Percentiles rank a stretch among this genome's conserved stretches.
Conservation (phyloP, 176 grass and related monocot genomes). For the Lolium multiflorum region DNA sequence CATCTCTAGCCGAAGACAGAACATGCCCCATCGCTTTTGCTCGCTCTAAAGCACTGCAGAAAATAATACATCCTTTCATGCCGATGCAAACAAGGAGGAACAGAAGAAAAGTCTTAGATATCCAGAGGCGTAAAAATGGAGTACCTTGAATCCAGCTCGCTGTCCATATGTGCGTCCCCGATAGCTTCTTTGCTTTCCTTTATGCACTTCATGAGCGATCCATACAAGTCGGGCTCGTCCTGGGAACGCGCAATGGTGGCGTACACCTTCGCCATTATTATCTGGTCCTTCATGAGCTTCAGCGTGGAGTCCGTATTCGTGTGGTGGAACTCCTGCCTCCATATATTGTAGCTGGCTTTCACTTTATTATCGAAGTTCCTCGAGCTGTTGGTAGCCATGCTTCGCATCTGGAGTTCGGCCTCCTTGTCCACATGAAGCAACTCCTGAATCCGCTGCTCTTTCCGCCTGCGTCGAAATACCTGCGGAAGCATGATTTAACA, state of each 20-base stretch:
- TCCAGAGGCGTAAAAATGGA: constrained; percentile 25
- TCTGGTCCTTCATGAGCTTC: constrained; percentile 81
- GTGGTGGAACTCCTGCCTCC: constrained; percentile 64
- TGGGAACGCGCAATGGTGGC: constrained; percentile 71
- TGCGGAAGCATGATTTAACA: constrained; percentile 31
- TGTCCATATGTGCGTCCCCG: constrained; percentile 65
- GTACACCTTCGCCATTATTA: constrained; percentile 90
- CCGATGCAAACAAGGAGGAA: not conserved
- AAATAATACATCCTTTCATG: constrained; percentile 37
- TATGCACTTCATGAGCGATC: constrained; percentile 65
- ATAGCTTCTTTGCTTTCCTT: constrained; percentile 65
- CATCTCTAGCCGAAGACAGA: constrained; percentile 75
- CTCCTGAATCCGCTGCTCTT: constrained; percentile 56
- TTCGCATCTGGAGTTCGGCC: constrained; percentile 54
- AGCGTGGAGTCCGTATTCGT: constrained; percentile 62
- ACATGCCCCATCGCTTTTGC: constrained; percentile 92
- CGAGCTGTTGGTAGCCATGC: constrained; percentile 56
- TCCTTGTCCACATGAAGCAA: constrained; percentile 70
- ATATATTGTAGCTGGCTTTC: constrained; percentile 74
- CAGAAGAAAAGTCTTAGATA: constrained; percentile 23
- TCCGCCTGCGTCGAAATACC: constrained; percentile 70
- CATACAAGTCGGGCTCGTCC: constrained; percentile 63
- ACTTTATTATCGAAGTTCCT: constrained; percentile 65
- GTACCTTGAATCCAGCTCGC: constrained; percentile 59
- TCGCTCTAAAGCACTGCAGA: constrained; percentile 73